phyloP scores from a whole-genome alignment of 768 basidiomycete species.

The Tulasnella sp. region DNA sequence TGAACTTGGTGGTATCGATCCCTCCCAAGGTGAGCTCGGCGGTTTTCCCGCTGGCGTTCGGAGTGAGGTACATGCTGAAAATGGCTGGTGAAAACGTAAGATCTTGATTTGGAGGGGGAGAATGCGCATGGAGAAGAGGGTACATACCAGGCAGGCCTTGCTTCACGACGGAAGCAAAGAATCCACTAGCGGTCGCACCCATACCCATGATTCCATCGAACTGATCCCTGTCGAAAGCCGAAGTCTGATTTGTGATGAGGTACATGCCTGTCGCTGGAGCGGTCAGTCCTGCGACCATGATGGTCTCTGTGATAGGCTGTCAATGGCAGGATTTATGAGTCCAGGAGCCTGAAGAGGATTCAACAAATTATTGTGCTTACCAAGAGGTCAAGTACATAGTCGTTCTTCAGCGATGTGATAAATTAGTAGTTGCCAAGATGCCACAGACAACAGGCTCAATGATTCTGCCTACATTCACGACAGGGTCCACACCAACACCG shows the following conservation, averaged over 20 bases:
- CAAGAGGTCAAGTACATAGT: too few species aligned
- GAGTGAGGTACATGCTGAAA: slow-evolving; percentile 43
- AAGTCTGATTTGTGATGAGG: slow-evolving; percentile 44
- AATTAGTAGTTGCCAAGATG: too few species aligned
- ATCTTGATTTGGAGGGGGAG: too few species aligned
- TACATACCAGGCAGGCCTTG: slow-evolving; percentile 41
- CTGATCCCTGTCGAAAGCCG: slow-evolving; percentile 41
- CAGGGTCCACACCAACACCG: slow-evolving; percentile 43
- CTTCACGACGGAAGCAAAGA: slow-evolving; percentile 37
- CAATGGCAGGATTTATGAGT: too few species aligned
- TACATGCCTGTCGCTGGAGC: slow-evolving; percentile 33
- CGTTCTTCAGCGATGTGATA: too few species aligned
- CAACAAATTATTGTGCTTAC: too few species aligned
- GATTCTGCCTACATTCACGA: slow-evolving; percentile 27
- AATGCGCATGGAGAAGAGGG: neutral
- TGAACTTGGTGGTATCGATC: slow-evolving; percentile 41
- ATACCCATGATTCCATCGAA: slow-evolving; percentile 48
- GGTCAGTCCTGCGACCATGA: slow-evolving; percentile 37
- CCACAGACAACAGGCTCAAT: too few species aligned
- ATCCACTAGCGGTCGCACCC: slow-evolving; percentile 39
- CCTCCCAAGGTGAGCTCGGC: slow-evolving; percentile 47
- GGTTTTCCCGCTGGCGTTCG: slow-evolving; percentile 32
- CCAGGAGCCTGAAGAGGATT: too few species aligned
- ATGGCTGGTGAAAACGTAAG: slow-evolving; percentile 32
- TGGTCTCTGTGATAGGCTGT: slow-evolving; percentile 34